Evolutionary conservation across 768 basidiomycete species (phyloP), one percentile per base, ranked within the genome.

Genomic region (Boletus subcaerulescens): DNA sequence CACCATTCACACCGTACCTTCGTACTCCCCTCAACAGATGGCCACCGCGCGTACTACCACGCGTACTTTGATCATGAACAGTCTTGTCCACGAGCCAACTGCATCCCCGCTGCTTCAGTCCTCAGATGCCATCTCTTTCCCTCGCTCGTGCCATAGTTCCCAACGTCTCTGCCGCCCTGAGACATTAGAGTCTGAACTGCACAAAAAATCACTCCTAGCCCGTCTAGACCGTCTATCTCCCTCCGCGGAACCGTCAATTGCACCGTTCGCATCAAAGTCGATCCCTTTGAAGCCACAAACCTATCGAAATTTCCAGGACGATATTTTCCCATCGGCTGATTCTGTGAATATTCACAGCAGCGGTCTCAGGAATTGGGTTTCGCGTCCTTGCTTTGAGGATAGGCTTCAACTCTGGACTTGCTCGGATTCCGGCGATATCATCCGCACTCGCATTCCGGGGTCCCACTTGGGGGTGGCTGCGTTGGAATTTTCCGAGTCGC

Each of bases 341-440:
- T 58, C 53, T 17, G 50, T 60, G 24, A 49, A 45, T 48, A 49
- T 59, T 44, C 63, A 70, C 39, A 86, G 85, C 63, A 73, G 73
- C 14, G 85, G 86, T 51, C 73, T 92, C 44, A 78, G 77, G 41
- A 78, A 73, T n/a, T 92, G 90, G 90, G 76, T 82, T 57, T 74
- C 76, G 36, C 85, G 89, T 4, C 84, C 86, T 24, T 86, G 86
- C 65, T 91, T 89, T 66, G 89, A 92, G 69, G 87, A 91, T 52
- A 77, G 88, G 32, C 73, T 80, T 58, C 70, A 74, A 26, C 73
- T 88, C 5, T 87, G 84, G 74, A 68, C 78, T 13, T 74, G 76
- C 4, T 64, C 70, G 22, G 74, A 74, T 18, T 74, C 67, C 13
- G 66, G 78, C 36, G 64, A 73, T 18, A 56, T 74, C 35, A 67